These are phyloP conservation scores for Artemisia annua DNA, from an alignment of 129 eudicot genomes.

Conservation along the genomic window DNA sequence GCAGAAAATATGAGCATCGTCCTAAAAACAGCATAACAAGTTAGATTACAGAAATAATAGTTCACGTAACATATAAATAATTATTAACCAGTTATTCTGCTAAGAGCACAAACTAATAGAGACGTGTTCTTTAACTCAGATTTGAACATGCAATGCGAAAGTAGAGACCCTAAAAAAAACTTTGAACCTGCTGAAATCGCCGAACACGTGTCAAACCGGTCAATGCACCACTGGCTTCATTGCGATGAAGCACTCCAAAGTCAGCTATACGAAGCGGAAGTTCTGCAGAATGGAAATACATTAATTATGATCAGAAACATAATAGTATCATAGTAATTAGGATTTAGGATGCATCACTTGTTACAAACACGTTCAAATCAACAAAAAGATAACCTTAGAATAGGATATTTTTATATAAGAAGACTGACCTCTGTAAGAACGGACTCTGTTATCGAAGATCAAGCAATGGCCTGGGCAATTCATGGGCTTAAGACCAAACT, in stretches of 20 bases:
- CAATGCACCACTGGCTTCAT: slow-evolving; percentile 98
- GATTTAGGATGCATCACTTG: not conserved
- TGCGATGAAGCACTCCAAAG: slow-evolving; percentile 94
- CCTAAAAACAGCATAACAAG: slow-evolving; percentile 41
- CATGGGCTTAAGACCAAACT: slow-evolving; percentile 97
- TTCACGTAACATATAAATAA: not conserved
- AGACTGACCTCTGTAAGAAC: slow-evolving; percentile 80
- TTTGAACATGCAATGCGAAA: no score
- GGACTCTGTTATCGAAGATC: slow-evolving; percentile 79
- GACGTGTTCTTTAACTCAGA: no score
- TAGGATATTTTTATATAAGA: not conserved
- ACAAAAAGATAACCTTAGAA: slow-evolving; percentile 12
- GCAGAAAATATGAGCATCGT: slow-evolving; percentile 99
- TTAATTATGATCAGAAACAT: not conserved
- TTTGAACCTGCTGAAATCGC: slow-evolving; percentile 89
- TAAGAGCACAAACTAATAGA: not conserved
- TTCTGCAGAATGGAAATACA: slow-evolving; percentile 45
- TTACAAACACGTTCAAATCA: not conserved
- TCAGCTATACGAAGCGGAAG: slow-evolving; percentile 97
- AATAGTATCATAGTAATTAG: not conserved
- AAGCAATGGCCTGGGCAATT: slow-evolving; percentile 95
- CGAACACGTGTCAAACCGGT: slow-evolving; percentile 94
- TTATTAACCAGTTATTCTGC: not conserved
- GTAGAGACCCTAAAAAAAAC: not conserved
- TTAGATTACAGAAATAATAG: slow-evolving; percentile 15